Percentiles rank a stretch among this genome's conserved stretches.
Conservation (phyloP, 2,329 filamentous ascomycete genomes). For the Cadophora malorum region DNA sequence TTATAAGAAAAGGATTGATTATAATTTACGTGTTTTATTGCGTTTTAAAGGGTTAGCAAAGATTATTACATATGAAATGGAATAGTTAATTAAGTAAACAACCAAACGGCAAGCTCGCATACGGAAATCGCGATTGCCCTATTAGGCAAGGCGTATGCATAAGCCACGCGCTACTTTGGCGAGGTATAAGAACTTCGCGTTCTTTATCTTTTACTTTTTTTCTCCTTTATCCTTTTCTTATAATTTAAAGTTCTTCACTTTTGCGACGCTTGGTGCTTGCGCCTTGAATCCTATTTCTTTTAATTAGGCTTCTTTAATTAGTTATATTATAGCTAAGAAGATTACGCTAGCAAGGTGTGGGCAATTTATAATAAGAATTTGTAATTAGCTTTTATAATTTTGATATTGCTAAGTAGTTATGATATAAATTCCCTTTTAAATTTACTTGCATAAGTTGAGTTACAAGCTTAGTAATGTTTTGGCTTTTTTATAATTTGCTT, state of each 20-base stretch:
- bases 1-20: too few relatives aligned
- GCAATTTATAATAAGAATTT: slow-evolving; percentile 31
- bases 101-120: not conserved
- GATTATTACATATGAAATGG: too few relatives aligned
- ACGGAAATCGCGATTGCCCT: not conserved
- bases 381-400: slow-evolving; percentile 27
- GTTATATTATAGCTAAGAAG: slow-evolving; percentile 30
- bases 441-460: slow-evolving; percentile 28
- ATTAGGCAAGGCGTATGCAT: slow-evolving; percentile 15
- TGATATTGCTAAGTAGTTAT: slow-evolving; percentile 28
- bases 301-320: slow-evolving; percentile 26
- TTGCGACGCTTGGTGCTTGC: slow-evolving; percentile 22
- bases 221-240: slow-evolving; percentile 4
- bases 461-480: slow-evolving; percentile 30
- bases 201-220: not conserved
- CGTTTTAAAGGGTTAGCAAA: too few relatives aligned
- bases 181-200: slow-evolving; percentile 16
- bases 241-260: not conserved
- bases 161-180: slow-evolving; percentile 14
- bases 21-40: too few relatives aligned
- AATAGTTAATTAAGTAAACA: too few relatives aligned
- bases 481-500: slow-evolving; percentile 30
- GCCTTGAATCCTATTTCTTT: slow-evolving; percentile 23
- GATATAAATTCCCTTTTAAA: slow-evolving; percentile 23
- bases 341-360: slow-evolving; percentile 28